Evolutionary conservation across 169 alveolate species (phyloP).

Genomic region (Theileria luwenshuni): DNA sequence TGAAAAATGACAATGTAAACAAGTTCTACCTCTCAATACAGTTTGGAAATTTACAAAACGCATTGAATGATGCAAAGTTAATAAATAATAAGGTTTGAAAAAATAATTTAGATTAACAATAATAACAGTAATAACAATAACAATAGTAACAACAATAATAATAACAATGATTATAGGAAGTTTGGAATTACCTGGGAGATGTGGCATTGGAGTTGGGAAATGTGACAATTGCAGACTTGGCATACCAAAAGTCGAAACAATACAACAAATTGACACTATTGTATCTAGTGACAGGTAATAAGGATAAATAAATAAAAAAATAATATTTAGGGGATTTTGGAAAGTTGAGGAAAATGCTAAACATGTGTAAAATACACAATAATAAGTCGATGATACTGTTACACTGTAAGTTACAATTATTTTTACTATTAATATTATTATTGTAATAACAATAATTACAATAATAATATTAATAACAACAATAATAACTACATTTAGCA

Average conservation of each 20-base stretch:
- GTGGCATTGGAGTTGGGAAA: conserved; percentile 80
- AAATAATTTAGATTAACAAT: not conserved
- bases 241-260: conserved; percentile 82
- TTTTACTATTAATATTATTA: not conserved
- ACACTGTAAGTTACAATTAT: conserved; percentile 21
- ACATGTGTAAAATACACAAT: conserved; percentile 67
- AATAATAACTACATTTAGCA: not conserved
- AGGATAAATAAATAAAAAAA: conserved; percentile 63
- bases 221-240: conserved; percentile 85
- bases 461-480: not conserved
- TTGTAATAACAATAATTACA: not conserved
- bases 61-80: conserved; percentile 69
- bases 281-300: conserved; percentile 85
- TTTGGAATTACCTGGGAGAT: conserved; percentile 72
- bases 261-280: conserved; percentile 85
- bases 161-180: conserved; percentile 7
- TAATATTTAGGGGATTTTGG: conserved; percentile 77
- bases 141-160: not conserved
- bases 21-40: conserved; percentile 71
- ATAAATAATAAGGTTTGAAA: conserved; percentile 57
- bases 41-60: conserved; percentile 66
- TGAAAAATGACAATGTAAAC: conserved; percentile 58
- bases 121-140: not conserved
- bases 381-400: conserved; percentile 51
- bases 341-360: conserved; percentile 76